Conservation (phyloP, 331 rosid genomes). For the Quercus phellos region DNA sequence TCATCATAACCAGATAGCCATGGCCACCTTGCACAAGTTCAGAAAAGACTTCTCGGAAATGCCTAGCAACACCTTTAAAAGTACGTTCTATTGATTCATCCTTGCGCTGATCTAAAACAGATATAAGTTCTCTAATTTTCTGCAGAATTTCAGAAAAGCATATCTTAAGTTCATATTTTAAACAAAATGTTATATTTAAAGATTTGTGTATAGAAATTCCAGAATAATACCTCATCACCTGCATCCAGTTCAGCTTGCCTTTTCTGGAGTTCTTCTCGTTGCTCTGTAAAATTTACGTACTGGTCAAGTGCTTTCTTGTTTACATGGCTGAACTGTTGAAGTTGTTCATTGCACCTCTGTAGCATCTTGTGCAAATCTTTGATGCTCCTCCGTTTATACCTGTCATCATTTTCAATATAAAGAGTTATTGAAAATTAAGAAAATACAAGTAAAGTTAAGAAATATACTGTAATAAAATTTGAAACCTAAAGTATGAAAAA, state of each 20-base stretch:
- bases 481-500: background rate
- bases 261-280: conserved; percentile 95
- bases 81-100: conserved; percentile 97
- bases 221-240: conserved; percentile 73
- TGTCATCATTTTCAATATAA: conserved; percentile 27
- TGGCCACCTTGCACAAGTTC: conserved; percentile 94
- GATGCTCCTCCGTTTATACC: conserved; percentile 73
- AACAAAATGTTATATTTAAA: conserved; percentile 3
- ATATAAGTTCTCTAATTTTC: conserved; percentile 90
- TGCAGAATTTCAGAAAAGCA: conserved; percentile 31
- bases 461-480: background rate
- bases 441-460: background rate
- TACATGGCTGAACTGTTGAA: conserved; percentile 91
- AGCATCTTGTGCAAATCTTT: conserved; percentile 80
- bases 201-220: conserved; percentile 3
- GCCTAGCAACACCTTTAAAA: conserved; percentile 97
- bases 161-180: background rate
- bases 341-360: conserved; percentile 85
- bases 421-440: background rate
- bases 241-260: conserved; percentile 94
- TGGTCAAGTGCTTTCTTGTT: conserved; percentile 98
- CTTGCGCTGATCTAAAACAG: conserved; percentile 88
- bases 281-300: conserved; percentile 92
- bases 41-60: conserved; percentile 94
- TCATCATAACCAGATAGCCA: conserved; percentile 94